A percentile compares a stretch with the other conserved stretches of the same genome.
These are phyloP conservation scores for Schizopora paradoxa DNA, from an alignment of 1,284 basidiomycete genomes.

Conservation along the genomic window DNA sequence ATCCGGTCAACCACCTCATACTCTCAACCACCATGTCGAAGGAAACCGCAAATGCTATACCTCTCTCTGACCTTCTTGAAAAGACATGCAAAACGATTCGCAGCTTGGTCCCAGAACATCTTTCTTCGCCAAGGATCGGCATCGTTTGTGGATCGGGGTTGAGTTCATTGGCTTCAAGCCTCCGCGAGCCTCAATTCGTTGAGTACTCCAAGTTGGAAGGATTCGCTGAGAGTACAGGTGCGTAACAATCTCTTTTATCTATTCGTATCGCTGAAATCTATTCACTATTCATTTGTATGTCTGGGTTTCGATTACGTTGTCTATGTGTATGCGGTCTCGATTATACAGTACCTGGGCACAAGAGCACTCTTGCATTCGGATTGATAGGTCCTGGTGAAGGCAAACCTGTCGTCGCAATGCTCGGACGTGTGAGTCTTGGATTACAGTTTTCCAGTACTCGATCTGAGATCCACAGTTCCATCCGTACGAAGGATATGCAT, in stretches of 20 bases:
- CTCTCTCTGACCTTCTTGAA: conserved; percentile 13
- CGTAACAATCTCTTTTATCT: conserved; percentile 20
- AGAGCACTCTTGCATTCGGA: conserved; percentile 74
- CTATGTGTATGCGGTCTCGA: conserved; percentile 8
- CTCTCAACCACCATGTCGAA: background rate
- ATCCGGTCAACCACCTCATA: background rate
- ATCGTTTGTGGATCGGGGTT: conserved; percentile 78
- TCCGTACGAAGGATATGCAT: conserved; percentile 72
- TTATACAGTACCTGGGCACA: conserved; percentile 63
- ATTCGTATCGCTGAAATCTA: background rate
- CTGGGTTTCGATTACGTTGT: conserved; percentile 2
- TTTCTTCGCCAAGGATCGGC: conserved; percentile 58
- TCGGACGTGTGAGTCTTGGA: conserved; percentile 59
- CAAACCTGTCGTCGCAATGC: conserved; percentile 78
- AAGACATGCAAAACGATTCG: conserved; percentile 18
- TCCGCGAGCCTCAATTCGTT: conserved; percentile 51
- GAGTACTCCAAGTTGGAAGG: conserved; percentile 60
- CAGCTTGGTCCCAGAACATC: conserved; percentile 32
- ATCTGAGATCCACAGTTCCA: no score
- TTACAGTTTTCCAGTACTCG: background rate
- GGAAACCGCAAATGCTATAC: conserved; percentile 3
- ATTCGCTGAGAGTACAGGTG: conserved; percentile 72
- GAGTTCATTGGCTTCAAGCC: conserved; percentile 53
- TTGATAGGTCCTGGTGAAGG: conserved; percentile 50
- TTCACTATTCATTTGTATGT: conserved; percentile 4